A percentile compares a stretch with the other conserved stretches of the same genome.
Conservation (phyloP, 768 basidiomycete species). For the Exidia glandulosa region DNA sequence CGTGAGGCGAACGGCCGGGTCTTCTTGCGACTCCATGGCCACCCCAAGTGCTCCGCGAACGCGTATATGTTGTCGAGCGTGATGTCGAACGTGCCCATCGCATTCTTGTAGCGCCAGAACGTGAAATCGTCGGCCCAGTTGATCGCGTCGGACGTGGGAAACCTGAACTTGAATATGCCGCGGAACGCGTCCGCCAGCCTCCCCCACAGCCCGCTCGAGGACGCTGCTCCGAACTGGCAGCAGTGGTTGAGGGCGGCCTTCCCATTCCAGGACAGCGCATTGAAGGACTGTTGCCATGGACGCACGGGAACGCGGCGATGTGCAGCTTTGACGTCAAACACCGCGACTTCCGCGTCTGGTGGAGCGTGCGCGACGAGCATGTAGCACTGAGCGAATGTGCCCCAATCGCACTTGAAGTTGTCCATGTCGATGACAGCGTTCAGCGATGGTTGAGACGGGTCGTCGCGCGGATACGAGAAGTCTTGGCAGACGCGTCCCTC, state of each 20-base stretch:
- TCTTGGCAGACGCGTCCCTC: no score
- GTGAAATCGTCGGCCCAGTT: constrained; percentile 33
- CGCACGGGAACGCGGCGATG: constrained; percentile 4
- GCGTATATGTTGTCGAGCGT: no score
- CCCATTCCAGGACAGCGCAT: constrained; percentile 15
- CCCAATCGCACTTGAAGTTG: constrained; percentile 26
- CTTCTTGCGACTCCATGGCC: constrained; percentile 26
- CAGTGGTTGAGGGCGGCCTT: constrained; percentile 13
- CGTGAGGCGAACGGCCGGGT: constrained; percentile 14
- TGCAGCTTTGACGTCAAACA: no score
- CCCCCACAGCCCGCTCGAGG: constrained; percentile 14
- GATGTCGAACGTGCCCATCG: background rate
- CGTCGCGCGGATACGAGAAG: no score
- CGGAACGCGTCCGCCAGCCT: constrained; percentile 7
- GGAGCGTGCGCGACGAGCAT: constrained; percentile 20
- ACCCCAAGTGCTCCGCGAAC: constrained; percentile 16
- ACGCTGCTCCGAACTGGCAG: constrained; percentile 15
- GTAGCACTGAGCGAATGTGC: constrained; percentile 29
- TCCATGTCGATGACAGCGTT: constrained; percentile 21
- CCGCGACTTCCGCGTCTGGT: constrained; percentile 13
- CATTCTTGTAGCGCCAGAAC: constrained; percentile 9
- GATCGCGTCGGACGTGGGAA: constrained; percentile 9
- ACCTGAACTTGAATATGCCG: constrained; percentile 15
- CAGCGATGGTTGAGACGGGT: constrained; percentile 14
- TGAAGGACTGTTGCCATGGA: constrained; percentile 25